Conservation (phyloP, 495 filamentous ascomycete genomes). For the Lepidopterella palustris region DNA sequence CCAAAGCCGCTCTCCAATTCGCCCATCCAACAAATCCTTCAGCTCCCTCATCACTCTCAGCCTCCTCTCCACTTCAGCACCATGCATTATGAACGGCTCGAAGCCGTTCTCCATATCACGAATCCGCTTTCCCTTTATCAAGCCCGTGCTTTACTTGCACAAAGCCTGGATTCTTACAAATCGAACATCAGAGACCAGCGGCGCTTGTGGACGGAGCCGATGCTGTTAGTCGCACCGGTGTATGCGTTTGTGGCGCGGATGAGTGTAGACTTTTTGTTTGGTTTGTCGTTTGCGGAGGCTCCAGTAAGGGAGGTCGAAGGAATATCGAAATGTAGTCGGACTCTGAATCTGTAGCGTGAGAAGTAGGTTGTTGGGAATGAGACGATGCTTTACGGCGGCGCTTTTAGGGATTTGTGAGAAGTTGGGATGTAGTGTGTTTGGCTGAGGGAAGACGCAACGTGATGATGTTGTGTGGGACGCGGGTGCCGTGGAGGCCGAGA, state of each 20-base stretch:
- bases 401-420: conserved; percentile 13
- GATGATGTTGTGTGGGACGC: conserved; percentile 52
- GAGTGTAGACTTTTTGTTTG: conserved; percentile 19
- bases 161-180: conserved; percentile 49
- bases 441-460: conserved; percentile 48
- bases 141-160: conserved; percentile 27
- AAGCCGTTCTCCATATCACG: conserved; percentile 35
- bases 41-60: conserved; percentile 54
- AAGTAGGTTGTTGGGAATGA: background rate
- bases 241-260: conserved; percentile 61
- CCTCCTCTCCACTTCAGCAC: conserved; percentile 51
- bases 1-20: background rate
- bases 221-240: conserved; percentile 53
- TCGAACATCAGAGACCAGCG: conserved; percentile 58
- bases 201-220: conserved; percentile 58
- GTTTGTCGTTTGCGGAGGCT: background rate
- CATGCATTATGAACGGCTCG: conserved; percentile 53
- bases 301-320: conserved; percentile 3
- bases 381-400: conserved; percentile 15
- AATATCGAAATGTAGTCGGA: background rate
- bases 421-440: conserved; percentile 33
- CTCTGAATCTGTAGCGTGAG: conserved; percentile 3
- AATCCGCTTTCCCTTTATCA: conserved; percentile 19
- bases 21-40: conserved; percentile 47
- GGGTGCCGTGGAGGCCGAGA: conserved; percentile 52